Conservation (phyloP, 1,284 basidiomycete genomes). For the Spongiforma sp. region DNA sequence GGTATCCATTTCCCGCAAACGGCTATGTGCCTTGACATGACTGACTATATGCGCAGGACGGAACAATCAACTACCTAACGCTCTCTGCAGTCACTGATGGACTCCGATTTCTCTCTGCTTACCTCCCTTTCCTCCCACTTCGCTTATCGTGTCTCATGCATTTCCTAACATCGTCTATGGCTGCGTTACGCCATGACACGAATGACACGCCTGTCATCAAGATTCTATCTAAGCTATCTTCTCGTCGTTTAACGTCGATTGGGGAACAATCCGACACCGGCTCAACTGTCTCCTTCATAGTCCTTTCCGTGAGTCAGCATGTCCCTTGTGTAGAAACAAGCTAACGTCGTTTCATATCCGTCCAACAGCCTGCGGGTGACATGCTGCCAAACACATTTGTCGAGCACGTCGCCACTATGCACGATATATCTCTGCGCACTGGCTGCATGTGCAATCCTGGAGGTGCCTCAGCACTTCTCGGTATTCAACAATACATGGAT, state of each 20-base stretch:
- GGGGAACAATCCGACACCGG: conserved; percentile 73
- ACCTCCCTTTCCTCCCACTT: conserved; percentile 76
- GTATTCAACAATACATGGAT: conserved; percentile 71
- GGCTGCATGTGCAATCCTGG: conserved; percentile 89
- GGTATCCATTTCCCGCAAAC: conserved; percentile 45
- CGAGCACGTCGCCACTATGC: conserved; percentile 66
- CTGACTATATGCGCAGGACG: conserved; percentile 56
- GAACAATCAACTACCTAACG: conserved; percentile 81
- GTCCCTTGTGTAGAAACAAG: background rate
- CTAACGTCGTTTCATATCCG: conserved; percentile 1
- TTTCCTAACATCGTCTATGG: conserved; percentile 60
- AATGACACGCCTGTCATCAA: conserved; percentile 62
- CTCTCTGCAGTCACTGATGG: conserved; percentile 78
- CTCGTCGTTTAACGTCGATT: conserved; percentile 55
- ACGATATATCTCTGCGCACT: conserved; percentile 74
- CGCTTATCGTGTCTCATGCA: conserved; percentile 69
- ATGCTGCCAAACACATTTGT: conserved; percentile 74
- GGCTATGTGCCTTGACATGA: background rate
- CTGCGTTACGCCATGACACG: conserved; percentile 59
- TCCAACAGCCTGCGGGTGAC: conserved; percentile 59
- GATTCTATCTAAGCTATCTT: conserved; percentile 65
- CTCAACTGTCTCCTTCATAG: conserved; percentile 65
- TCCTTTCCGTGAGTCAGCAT: conserved; percentile 59
- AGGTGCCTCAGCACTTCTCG: conserved; percentile 72
- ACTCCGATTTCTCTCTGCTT: conserved; percentile 73